A percentile compares a stretch with the other conserved stretches of the same genome.
These are phyloP conservation scores for Dovyalis caffra DNA, from an alignment of 345 rosid genomes.

Conservation along the genomic window DNA sequence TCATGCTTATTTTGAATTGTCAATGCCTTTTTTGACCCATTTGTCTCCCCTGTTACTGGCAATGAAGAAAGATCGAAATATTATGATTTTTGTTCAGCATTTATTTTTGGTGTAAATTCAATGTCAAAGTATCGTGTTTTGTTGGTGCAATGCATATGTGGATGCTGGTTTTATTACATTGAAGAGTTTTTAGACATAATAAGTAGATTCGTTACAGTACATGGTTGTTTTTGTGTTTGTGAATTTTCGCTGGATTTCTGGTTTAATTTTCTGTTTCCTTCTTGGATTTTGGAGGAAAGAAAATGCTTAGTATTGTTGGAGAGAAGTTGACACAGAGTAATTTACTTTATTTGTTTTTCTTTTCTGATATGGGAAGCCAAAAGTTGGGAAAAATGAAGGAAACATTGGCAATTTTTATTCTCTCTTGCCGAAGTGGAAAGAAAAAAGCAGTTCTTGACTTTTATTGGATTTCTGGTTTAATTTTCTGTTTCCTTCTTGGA, in stretches of 20 bases:
- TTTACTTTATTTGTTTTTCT: no score
- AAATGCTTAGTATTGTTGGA: background rate
- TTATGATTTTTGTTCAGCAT: background rate
- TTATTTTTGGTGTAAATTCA: background rate
- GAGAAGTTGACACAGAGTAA: background rate
- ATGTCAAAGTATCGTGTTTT: no score
- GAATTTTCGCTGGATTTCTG: background rate
- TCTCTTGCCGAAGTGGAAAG: background rate
- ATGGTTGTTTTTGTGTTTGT: background rate
- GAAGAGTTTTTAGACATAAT: background rate
- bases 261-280: background rate
- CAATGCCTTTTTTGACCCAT: background rate
- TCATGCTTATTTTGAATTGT: background rate
- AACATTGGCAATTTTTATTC: background rate
- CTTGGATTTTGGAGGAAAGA: background rate
- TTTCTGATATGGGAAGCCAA: background rate
- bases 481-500: background rate
- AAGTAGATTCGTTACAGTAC: background rate
- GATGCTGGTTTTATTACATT: background rate
- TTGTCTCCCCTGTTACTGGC: background rate
- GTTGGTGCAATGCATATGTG: no score
- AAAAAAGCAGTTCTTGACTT: background rate
- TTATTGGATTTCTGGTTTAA: background rate
- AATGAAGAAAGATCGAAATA: background rate
- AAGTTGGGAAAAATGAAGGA: background rate